Percentiles rank a stretch among this genome's conserved stretches.
phyloP scores from a whole-genome alignment of 768 basidiomycete species.

The Fibroporia radiculosa region DNA sequence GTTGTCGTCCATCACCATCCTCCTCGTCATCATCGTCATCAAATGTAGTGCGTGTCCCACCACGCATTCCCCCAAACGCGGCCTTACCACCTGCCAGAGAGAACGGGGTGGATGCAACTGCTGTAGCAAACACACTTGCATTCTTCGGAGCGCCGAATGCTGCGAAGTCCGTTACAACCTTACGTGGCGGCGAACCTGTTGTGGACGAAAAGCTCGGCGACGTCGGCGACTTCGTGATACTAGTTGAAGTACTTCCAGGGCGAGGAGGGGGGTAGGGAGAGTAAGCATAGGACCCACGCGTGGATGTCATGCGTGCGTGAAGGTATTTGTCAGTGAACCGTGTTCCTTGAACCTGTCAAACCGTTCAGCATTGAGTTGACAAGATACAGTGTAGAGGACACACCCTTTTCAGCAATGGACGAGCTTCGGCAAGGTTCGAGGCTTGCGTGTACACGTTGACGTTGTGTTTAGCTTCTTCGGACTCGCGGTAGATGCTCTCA shows the following conservation, averaged over 20 bases:
- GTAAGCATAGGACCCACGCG: slow-evolving; percentile 43
- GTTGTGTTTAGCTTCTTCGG: slow-evolving; percentile 84
- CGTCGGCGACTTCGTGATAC: slow-evolving; percentile 24
- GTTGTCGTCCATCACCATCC: slow-evolving; percentile 51
- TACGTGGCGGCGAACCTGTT: slow-evolving; percentile 67
- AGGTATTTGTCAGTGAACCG: slow-evolving; percentile 97
- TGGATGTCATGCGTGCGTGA: slow-evolving; percentile 53
- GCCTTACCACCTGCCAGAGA: slow-evolving; percentile 73
- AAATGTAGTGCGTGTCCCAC: slow-evolving; percentile 28
- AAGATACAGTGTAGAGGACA: background rate
- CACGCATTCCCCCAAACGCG: slow-evolving; percentile 75
- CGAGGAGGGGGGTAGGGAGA: slow-evolving; percentile 39
- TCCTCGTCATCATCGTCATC: slow-evolving; percentile 75
- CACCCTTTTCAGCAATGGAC: slow-evolving; percentile 69
- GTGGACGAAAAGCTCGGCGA: slow-evolving; percentile 17
- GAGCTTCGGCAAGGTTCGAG: slow-evolving; percentile 60
- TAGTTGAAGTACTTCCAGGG: slow-evolving; percentile 28
- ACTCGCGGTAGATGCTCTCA: slow-evolving; percentile 93
- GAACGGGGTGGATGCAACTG: slow-evolving; percentile 75
- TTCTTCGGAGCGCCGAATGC: slow-evolving; percentile 71
- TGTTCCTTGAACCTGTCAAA: slow-evolving; percentile 75
- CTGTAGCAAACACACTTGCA: slow-evolving; percentile 78
- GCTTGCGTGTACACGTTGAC: slow-evolving; percentile 79
- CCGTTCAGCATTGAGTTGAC: background rate
- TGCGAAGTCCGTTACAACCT: slow-evolving; percentile 84